Base-by-base conservation (phyloP, 1,139 yeast genomes). In the Ashbya aceris region DNA sequence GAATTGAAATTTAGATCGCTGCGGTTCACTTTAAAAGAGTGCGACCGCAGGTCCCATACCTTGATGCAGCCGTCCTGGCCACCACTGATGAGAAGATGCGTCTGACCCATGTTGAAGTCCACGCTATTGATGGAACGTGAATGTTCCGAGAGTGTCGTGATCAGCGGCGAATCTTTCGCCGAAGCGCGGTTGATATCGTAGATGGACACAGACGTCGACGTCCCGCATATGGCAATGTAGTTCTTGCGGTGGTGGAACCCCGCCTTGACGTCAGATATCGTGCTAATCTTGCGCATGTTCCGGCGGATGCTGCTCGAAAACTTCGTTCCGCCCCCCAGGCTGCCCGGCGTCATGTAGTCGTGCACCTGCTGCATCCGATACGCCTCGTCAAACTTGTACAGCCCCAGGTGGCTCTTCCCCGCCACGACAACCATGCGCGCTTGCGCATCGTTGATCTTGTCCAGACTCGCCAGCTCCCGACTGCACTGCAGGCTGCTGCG, bases 11-110 rank as follows among this genome's bases (percentile, higher is more conserved):
- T 62, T 1, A 63, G 41, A 37, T 59, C 64, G 40, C 60, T 49
- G 11, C 48, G 36, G 38, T 51, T 41, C 48, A 55, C 43, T 35
- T 51, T 35, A 40, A 49, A 42, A 43, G 42, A 42, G 36, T 74
- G 68, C 27, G 76, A 65, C 38, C 96, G 71, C 44, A 87, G 61
- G 61, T 91, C 97, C 96, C 97, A 91, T 12, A 87, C 62, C 50
- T 85, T 81, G 44, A 89, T 78, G 13, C 81, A 70, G 2, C 97
- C 96, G 63, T 91, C 98, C 56, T 86, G 95, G 0, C 95, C 83
- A 0, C 95, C 98, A 1, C 95, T 82, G 2, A 86, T 63, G 11
- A 91, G 61, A 38, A 76, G 68, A 51, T 74, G 72, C 1, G 82
- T 74, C 37, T 74, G 73, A 3, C 71, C 70, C 31, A 73, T 73